Percentiles rank a stretch among this genome's conserved stretches.
These are phyloP conservation scores for Aspergillus kassunensis DNA, from an alignment of 495 filamentous ascomycete genomes.

Conservation along the genomic window DNA sequence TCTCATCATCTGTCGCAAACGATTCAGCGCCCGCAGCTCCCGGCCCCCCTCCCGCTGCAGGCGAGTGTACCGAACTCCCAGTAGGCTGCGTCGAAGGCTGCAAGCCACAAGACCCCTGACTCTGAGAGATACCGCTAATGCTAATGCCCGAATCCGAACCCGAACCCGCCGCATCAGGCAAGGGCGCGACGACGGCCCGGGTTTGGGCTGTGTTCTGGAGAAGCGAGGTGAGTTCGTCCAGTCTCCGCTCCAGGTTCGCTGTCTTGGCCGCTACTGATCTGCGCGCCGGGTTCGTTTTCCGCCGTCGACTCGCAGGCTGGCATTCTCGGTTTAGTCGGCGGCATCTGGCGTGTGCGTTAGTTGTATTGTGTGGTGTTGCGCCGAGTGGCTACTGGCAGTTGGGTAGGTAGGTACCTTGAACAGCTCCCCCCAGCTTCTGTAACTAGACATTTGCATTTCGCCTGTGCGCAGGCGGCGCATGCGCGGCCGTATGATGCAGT, in stretches of 20 bases:
- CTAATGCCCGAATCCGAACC: not conserved
- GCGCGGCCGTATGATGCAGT: slow-evolving; percentile 9
- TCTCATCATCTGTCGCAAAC: not conserved
- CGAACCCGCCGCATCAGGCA: not conserved
- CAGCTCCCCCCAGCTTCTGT: not conserved
- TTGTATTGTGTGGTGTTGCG: not conserved
- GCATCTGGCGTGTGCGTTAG: slow-evolving; percentile 8
- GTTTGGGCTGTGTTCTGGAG: not conserved
- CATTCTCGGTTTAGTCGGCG: slow-evolving; percentile 12
- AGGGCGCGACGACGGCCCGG: not conserved
- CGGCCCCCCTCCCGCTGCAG: not conserved
- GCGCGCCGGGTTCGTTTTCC: not conserved
- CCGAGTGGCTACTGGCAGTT: not conserved
- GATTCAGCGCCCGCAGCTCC: too few relatives aligned
- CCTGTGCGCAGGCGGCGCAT: slow-evolving; percentile 7
- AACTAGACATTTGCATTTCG: slow-evolving; percentile 10
- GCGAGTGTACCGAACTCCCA: not conserved
- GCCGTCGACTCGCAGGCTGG: not conserved
- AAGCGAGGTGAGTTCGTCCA: slow-evolving; percentile 12
- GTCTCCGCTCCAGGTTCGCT: slow-evolving; percentile 1
- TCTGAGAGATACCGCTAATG: not conserved
- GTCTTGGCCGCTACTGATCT: not conserved
- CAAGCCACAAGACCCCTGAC: too few relatives aligned
- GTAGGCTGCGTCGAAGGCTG: not conserved
- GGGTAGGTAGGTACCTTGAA: slow-evolving; percentile 6